Base-by-base conservation (phyloP, 495 filamentous ascomycete genomes). In the Friedmanniomyces endolithicus region DNA sequence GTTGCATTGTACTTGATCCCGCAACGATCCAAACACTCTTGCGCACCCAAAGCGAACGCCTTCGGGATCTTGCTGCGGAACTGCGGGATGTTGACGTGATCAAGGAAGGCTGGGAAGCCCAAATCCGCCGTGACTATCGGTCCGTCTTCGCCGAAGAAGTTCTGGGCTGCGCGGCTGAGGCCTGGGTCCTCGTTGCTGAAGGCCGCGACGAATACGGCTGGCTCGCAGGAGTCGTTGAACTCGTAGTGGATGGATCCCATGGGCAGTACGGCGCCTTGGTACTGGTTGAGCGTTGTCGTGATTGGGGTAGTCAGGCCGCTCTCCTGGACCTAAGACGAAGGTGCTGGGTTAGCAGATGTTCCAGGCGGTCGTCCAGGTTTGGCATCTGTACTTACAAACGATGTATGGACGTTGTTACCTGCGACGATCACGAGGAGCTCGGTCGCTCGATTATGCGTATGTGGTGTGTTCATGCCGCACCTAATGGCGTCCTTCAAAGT, bases 241-340 rank as follows among this genome's bases (percentile, higher is more conserved):
- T 81, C 71, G 37, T 69, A 71, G 64, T 81, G 78, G 41, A 81
- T 66, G 14, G 63, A 60, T 22, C 76, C 78, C 63, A 66, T 62
- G 48, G 70, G 75, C 63, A 78, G 78, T 7, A 74, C 66, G 11
- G 75, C 74, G 27, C 66, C 69, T 50, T 74, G 67, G 58, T 71
- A 69, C 48, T 66, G 65, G 27, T 59, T 55, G 2, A 75, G 52
- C 14, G 61, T 70, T 56, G 65, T 67, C 44, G 60, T 66, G 55
- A 76, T 63, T 48, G 67, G 63, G 35, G 20, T 47, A 43, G 64
- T 63, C 12, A 75, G 65, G 12, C 70, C 71, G 66, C 76, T 76
- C 63, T 79, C 77, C 33, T 70, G 62, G 12, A 76, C n/a, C n/a
- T n/a, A n/a, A n/a, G n/a, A n/a, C n/a, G n/a, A n/a, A n/a, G n/a